Base-by-base conservation (phyloP, 2,329 filamentous ascomycete species). In the Fusarium sp. region DNA sequence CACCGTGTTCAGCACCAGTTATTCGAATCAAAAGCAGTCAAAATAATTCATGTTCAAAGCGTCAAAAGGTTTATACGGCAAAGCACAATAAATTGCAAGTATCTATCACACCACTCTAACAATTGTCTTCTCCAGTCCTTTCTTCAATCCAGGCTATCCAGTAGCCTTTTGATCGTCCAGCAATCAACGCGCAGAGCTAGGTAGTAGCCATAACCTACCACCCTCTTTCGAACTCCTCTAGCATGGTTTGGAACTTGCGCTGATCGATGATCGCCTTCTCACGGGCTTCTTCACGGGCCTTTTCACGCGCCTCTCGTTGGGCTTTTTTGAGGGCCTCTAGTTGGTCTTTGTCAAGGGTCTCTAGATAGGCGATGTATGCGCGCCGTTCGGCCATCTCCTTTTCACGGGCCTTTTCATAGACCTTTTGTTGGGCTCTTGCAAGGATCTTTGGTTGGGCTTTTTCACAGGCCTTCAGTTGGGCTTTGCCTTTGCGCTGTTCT, bases 21-120 rank as follows among this genome's bases (percentile, higher is more conserved):
- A 34, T 2, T 3, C 5, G 15, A 34, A 18, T 10, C 15, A 18
- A 34, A 18, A 18, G 18, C 8, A 34, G 16, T 34, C 9, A 10
- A 18, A 1, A 34, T 6, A 29, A 29, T 34, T 18, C 32, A 38
- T 18, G 0, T 38, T 38, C 6, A n/a, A n/a, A 18, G 5, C 18
- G 3, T 4, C 3, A 2, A 5, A 10, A 12, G 4, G 1, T 12
- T n/a, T 3, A n/a, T 12, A 38, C 10, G 7, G 18, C 12, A 2
- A n/a, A 38, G 18, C 5, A 38, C 6, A 12, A n/a, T n/a, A 2
- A 12, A 38, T 7, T 38, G 18, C 18, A 7, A 12, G 10, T 7
- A 38, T n/a, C 18, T 38, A 38, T 3, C 4, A 38, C 34, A n/a
- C 34, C 1, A 38, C 34, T n/a, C 6, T 38, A n/a, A 38, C 5